phyloP scores from a whole-genome alignment of 495 filamentous ascomycete genomes.

The Acidiella bohemica region DNA sequence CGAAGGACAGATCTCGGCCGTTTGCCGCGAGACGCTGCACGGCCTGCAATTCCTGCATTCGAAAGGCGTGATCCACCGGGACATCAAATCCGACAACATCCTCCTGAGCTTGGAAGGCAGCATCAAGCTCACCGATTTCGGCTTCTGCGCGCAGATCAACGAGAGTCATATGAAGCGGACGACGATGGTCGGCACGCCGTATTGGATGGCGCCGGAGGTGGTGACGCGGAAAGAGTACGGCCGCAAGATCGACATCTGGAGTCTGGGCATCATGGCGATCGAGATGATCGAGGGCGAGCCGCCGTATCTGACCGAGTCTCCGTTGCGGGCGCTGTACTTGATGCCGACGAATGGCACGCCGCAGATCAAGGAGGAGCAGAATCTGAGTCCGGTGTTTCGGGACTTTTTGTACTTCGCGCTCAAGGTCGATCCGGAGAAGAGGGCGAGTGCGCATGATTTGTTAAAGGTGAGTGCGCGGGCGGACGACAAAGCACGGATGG shows the following conservation, averaged over 20 bases:
- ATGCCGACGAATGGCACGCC: slow-evolving; percentile 97
- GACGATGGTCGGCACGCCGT: slow-evolving; percentile 97
- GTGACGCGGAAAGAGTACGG: slow-evolving; percentile 97
- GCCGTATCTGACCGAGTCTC: slow-evolving; percentile 90
- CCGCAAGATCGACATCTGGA: slow-evolving; percentile 98
- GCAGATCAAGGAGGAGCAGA: slow-evolving; percentile 82
- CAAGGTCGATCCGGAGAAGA: slow-evolving; percentile 87
- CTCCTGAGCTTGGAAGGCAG: slow-evolving; percentile 87
- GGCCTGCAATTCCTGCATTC: slow-evolving; percentile 93
- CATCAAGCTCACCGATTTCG: slow-evolving; percentile 96
- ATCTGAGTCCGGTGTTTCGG: slow-evolving; percentile 63
- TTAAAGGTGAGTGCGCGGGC: slow-evolving; percentile 75
- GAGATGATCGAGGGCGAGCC: slow-evolving; percentile 99
- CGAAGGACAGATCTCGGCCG: slow-evolving; percentile 94
- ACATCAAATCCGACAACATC: slow-evolving; percentile 98
- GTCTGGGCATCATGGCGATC: slow-evolving; percentile 98
- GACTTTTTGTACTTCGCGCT: slow-evolving; percentile 91
- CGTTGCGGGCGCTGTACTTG: slow-evolving; percentile 81
- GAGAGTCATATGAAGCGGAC: slow-evolving; percentile 93
- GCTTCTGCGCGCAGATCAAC: slow-evolving; percentile 97
- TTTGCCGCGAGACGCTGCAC: slow-evolving; percentile 79
- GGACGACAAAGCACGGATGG: no score
- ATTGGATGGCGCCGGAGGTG: slow-evolving; percentile 99
- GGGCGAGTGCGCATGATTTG: slow-evolving; percentile 80
- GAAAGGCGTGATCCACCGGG: slow-evolving; percentile 93